Evolutionary conservation across 208 protist genomes (phyloP).

Genomic region (Leptomonas pyrrhocoris): DNA sequence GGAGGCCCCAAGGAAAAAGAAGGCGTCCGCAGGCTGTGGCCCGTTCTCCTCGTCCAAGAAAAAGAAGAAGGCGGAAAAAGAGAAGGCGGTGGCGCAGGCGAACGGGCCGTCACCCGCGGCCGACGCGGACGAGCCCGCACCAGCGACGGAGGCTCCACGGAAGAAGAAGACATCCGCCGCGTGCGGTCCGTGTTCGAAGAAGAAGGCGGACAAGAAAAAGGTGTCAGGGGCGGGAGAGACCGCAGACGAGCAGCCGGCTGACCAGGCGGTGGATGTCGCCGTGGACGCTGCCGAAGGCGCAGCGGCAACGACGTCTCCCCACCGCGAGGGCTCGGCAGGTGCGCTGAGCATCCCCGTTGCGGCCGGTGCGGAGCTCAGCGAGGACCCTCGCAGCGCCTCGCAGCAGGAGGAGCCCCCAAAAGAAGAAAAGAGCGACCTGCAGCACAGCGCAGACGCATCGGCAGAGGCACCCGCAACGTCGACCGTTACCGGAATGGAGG

Average conservation of each 20-base stretch:
- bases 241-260: not conserved
- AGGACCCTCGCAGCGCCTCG: not conserved
- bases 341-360: conserved; percentile 21
- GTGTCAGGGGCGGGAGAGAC: not conserved
- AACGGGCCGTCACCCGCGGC: not conserved
- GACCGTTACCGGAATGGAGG: not conserved
- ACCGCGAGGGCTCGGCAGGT: not conserved
- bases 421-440: not conserved
- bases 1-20: conserved; percentile 4
- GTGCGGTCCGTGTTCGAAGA: conserved; percentile 5
- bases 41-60: conserved; percentile 11
- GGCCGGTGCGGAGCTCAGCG: not conserved
- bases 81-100: not conserved
- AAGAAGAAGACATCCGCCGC: conserved; percentile 6
- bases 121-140: not conserved
- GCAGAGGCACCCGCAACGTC: not conserved
- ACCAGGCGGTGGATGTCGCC: not conserved
- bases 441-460: not conserved
- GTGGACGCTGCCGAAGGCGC: not conserved
- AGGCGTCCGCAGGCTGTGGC: conserved; percentile 1
- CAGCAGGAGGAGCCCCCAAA: not conserved
- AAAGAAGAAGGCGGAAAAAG: not conserved
- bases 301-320: not conserved
- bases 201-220: conserved; percentile 7
- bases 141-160: not conserved